Evolutionary conservation across 495 filamentous ascomycete genomes (phyloP).

Genomic region (Elaphomyces granulatus): DNA sequence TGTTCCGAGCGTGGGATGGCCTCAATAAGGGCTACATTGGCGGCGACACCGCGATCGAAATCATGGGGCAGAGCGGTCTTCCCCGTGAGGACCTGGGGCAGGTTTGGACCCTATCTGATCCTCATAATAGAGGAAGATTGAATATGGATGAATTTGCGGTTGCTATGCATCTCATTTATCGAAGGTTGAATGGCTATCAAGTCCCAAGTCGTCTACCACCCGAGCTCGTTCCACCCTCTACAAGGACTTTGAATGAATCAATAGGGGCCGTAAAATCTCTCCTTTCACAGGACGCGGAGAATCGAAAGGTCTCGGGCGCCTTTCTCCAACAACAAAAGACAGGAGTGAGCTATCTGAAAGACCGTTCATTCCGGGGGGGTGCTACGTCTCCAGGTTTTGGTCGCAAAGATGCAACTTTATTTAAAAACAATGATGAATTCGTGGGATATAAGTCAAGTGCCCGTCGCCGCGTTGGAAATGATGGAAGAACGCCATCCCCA

Average conservation of each 20-base stretch:
- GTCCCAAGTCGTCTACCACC: conserved; percentile 82
- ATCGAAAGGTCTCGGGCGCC: conserved; percentile 67
- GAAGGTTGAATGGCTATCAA: conserved; percentile 90
- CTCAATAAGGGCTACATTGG: conserved; percentile 85
- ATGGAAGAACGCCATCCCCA: conserved; percentile 58
- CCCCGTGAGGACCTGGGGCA: conserved; percentile 79
- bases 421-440: conserved; percentile 77
- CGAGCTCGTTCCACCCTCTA: conserved; percentile 90
- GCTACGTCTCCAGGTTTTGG: conserved; percentile 25
- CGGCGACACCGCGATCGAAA: conserved; percentile 90
- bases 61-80: conserved; percentile 90
- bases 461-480: conserved; percentile 64
- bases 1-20: conserved; percentile 96
- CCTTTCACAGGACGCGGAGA: conserved; percentile 79
- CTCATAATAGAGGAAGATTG: conserved; percentile 80
- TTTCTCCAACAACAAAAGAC: conserved; percentile 86
- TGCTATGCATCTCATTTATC: conserved; percentile 97
- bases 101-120: conserved; percentile 91
- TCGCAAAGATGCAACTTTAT: conserved; percentile 91
- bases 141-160: conserved; percentile 98
- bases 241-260: conserved; percentile 83
- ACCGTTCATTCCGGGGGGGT: conserved; percentile 69
- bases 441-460: conserved; percentile 90
- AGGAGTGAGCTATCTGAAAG: conserved; percentile 95
- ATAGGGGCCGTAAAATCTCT: conserved; percentile 87